phyloP scores from a whole-genome alignment of 1,284 basidiomycete genomes.

The Schizopora paradoxa region DNA sequence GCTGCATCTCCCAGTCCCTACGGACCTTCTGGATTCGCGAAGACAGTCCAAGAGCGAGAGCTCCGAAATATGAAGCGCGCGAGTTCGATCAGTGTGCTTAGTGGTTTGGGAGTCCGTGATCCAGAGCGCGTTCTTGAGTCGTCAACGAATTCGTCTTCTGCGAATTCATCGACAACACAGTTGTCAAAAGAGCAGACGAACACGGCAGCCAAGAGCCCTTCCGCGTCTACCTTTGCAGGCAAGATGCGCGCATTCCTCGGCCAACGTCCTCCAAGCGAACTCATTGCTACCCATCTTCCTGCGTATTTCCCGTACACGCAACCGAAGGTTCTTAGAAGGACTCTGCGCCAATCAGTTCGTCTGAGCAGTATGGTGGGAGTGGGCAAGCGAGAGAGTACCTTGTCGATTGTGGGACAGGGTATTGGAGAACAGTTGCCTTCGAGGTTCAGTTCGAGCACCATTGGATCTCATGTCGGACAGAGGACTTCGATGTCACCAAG shows the following conservation, averaged over 20 bases:
- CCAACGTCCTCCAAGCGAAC: conserved; percentile 93
- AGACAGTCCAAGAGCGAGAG: conserved; percentile 23
- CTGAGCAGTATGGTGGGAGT: conserved; percentile 29
- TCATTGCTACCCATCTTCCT: conserved; percentile 93
- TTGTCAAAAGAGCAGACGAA: conserved; percentile 21
- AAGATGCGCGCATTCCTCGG: conserved; percentile 97
- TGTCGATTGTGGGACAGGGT: conserved; percentile 33
- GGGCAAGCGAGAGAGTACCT: conserved; percentile 43
- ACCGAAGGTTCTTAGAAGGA: conserved; percentile 82
- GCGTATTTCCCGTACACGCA: conserved; percentile 96
- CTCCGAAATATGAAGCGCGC: conserved; percentile 83
- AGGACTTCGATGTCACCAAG: conserved; percentile 29
- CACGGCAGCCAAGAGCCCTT: conserved; percentile 29
- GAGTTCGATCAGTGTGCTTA: conserved; percentile 91
- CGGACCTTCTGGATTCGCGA: conserved; percentile 13
- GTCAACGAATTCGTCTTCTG: conserved; percentile 35
- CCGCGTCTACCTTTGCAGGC: conserved; percentile 44
- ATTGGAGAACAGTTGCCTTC: conserved; percentile 35
- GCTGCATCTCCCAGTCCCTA: too few relatives aligned
- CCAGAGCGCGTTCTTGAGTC: conserved; percentile 59
- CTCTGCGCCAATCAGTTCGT: conserved; percentile 77
- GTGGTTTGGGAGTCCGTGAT: conserved; percentile 80
- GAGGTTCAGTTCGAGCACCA: conserved; percentile 65
- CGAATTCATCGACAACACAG: conserved; percentile 29
- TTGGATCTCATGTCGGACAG: conserved; percentile 41